These are phyloP conservation scores for Aureobasidium lini DNA, from an alignment of 2,329 filamentous ascomycete species.

Conservation along the genomic window DNA sequence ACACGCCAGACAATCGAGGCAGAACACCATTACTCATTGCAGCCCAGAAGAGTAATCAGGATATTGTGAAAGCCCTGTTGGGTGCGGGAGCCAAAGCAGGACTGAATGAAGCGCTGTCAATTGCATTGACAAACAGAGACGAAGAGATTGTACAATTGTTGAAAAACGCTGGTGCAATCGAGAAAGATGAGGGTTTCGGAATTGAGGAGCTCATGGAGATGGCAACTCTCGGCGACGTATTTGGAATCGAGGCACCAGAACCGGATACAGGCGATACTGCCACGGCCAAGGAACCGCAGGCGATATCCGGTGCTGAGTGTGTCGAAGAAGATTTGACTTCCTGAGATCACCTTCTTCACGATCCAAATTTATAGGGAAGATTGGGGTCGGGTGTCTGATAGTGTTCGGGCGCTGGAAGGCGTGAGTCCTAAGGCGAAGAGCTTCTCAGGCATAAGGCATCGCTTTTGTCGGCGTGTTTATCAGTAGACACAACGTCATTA, in stretches of 20 bases:
- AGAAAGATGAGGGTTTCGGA: not conserved
- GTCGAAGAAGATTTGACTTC: not conserved
- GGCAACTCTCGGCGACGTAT: not conserved
- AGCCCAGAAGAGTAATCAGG: not conserved
- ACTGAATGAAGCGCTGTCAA: not conserved
- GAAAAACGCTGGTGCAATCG: not conserved
- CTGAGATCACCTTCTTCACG: too few relatives aligned
- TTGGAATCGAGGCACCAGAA: too few relatives aligned
- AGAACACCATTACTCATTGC: not conserved
- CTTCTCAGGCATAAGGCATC: too few relatives aligned
- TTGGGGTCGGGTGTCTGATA: too few relatives aligned
- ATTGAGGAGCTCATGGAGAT: not conserved
- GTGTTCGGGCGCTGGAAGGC: too few relatives aligned
- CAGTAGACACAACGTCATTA: not conserved
- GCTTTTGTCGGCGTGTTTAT: too few relatives aligned
- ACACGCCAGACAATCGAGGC: not conserved
- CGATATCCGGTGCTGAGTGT: not conserved
- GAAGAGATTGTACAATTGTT: not conserved
- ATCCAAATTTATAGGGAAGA: too few relatives aligned
- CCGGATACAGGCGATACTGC: not conserved
- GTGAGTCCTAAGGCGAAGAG: too few relatives aligned
- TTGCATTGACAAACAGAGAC: not conserved
- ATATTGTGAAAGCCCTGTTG: not conserved
- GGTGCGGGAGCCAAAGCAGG: not conserved
- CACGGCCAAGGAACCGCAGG: not conserved